These are phyloP conservation scores for Paralagenidium karlingii DNA, from an alignment of 352 stramenopile genomes.

Conservation along the genomic window DNA sequence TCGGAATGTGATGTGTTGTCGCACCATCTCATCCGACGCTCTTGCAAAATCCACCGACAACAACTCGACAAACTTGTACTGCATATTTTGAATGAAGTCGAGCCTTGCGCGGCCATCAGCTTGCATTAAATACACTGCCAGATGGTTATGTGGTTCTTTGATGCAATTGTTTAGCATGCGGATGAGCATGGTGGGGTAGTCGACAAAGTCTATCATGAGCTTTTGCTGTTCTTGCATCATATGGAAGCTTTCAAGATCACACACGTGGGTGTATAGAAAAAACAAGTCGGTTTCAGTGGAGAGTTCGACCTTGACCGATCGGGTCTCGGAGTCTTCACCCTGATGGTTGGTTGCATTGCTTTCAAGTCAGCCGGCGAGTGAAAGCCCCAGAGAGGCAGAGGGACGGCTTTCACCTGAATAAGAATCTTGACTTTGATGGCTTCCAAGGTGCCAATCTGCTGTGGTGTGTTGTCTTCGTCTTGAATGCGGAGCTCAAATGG, in stretches of 20 bases:
- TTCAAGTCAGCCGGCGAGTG: background rate
- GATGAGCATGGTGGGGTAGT: slow-evolving; percentile 90
- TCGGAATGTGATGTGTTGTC: slow-evolving; percentile 88
- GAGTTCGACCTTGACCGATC: slow-evolving; percentile 82
- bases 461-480: slow-evolving; percentile 71
- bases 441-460: slow-evolving; percentile 87
- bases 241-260: slow-evolving; percentile 78
- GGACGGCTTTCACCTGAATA: slow-evolving; percentile 37
- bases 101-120: slow-evolving; percentile 81
- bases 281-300: slow-evolving; percentile 90
- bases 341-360: slow-evolving; percentile 6
- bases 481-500: slow-evolving; percentile 86
- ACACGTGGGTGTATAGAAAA: slow-evolving; percentile 87
- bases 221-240: slow-evolving; percentile 92
- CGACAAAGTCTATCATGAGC: slow-evolving; percentile 91
- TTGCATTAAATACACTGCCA: slow-evolving; percentile 91
- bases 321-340: slow-evolving; percentile 75
- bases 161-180: slow-evolving; percentile 94
- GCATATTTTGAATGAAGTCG: slow-evolving; percentile 95
- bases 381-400: background rate
- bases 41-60: slow-evolving; percentile 86
- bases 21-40: slow-evolving; percentile 81
- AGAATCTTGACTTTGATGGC: slow-evolving; percentile 93
- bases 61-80: slow-evolving; percentile 95
- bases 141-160: slow-evolving; percentile 88